phyloP scores from a whole-genome alignment of 2,329 filamentous ascomycete genomes.

The Daldinia sp. region DNA sequence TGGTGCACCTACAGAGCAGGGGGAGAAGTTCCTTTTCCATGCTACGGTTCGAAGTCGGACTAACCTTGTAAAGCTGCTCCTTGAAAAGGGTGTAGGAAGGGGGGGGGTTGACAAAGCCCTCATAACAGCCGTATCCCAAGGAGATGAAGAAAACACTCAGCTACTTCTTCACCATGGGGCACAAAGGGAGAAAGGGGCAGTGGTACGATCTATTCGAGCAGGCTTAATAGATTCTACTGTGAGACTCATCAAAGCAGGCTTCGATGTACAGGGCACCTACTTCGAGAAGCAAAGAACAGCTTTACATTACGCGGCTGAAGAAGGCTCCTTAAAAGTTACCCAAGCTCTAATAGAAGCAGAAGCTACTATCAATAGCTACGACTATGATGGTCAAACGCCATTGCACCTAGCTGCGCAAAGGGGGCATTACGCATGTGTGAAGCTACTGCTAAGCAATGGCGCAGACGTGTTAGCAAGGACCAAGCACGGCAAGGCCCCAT shows the following conservation, averaged over 20 bases:
- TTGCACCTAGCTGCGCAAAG: not conserved
- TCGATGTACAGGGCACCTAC: not conserved
- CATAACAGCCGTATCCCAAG: constrained; percentile 4
- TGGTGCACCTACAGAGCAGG: not conserved
- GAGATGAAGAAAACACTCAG: not conserved
- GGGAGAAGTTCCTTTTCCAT: not conserved
- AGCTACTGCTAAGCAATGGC: not conserved
- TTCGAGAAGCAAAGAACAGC: not conserved
- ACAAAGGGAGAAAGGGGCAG: not conserved
- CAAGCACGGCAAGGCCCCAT: not conserved
- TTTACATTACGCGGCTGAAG: not conserved
- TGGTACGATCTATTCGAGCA: not conserved
- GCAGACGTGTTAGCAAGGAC: not conserved
- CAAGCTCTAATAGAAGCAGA: not conserved
- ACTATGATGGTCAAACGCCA: not conserved
- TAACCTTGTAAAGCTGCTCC: not conserved
- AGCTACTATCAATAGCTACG: not conserved
- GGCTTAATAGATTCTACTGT: not conserved
- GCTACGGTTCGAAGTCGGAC: not conserved
- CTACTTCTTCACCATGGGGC: not conserved
- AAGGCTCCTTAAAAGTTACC: not conserved
- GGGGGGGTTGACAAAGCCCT: not conserved
- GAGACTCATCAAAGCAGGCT: not conserved
- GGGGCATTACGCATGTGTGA: not conserved
- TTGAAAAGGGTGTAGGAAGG: not conserved